phyloP scores from a whole-genome alignment of 768 basidiomycete genomes.

The Guyanaporus albipodus region DNA sequence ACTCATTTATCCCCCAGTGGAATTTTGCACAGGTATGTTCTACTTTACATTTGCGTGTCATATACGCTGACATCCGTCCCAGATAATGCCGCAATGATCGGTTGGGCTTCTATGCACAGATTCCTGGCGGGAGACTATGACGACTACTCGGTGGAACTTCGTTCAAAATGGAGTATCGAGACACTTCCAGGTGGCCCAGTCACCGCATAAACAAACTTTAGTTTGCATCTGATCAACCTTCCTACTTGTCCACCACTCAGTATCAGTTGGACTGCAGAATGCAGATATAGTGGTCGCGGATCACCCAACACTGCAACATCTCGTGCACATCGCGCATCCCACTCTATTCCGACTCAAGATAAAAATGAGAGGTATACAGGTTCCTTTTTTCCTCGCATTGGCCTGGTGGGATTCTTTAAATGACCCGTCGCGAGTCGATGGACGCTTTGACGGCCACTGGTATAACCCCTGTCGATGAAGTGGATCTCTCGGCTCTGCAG shows the following conservation, averaged over 20 bases:
- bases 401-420: background rate
- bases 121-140: constrained; percentile 62
- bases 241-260: background rate
- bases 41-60: background rate
- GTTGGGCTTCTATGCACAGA: constrained; percentile 83
- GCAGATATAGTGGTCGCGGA: background rate
- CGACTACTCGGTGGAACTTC: constrained; percentile 55
- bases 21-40: constrained; percentile 73
- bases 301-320: too few species aligned
- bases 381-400: background rate
- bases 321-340: background rate
- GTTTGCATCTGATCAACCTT: background rate
- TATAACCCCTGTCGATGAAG: background rate
- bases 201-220: background rate
- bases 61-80: background rate
- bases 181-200: constrained; percentile 1
- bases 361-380: too few species aligned
- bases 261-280: background rate
- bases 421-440: background rate
- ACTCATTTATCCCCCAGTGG: constrained; percentile 70
- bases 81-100: constrained; percentile 99
- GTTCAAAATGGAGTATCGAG: constrained; percentile 79
- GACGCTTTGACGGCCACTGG: constrained; percentile 1
- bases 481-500: background rate
- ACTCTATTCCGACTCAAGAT: too few species aligned